phyloP scores from a whole-genome alignment of 2,329 filamentous ascomycete genomes.

The Xylariaceae sp. region DNA sequence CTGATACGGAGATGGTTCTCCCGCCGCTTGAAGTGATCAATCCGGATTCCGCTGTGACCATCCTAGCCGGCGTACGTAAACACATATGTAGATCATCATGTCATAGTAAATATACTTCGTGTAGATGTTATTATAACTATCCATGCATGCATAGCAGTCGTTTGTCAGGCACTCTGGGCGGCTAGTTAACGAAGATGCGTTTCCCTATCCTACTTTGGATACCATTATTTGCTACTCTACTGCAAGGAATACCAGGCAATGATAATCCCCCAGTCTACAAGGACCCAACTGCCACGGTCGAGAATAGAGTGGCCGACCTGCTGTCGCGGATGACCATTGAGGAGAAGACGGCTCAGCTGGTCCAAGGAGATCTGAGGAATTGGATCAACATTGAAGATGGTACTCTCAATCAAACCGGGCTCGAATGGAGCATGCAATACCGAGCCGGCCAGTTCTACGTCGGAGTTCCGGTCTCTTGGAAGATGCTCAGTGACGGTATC shows the following conservation, averaged over 20 bases:
- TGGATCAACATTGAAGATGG: constrained; percentile 72
- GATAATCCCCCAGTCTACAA: constrained; percentile 57
- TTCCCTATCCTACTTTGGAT: constrained; percentile 17
- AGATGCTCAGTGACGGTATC: constrained; percentile 64
- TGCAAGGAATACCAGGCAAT: constrained; percentile 19
- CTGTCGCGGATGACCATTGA: constrained; percentile 73
- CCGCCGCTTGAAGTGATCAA: constrained; percentile 9
- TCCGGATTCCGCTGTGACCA: constrained; percentile 10
- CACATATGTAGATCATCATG: constrained; percentile 8
- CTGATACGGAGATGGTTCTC: constrained; percentile 19
- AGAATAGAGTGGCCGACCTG: constrained; percentile 68
- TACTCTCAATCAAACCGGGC: constrained; percentile 67
- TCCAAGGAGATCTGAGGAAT: constrained; percentile 72
- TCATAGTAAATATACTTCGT: not conserved
- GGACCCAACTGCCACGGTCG: constrained; percentile 62
- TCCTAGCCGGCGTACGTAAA: constrained; percentile 8
- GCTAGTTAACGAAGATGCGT: constrained; percentile 25
- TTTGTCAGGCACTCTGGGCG: not conserved
- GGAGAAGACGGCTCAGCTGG: constrained; percentile 72
- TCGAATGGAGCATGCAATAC: constrained; percentile 67
- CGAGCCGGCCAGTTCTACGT: constrained; percentile 74
- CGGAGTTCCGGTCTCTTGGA: constrained; percentile 66
- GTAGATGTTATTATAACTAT: not conserved
- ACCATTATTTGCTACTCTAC: constrained; percentile 20
- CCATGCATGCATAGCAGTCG: constrained; percentile 1